Conservation (phyloP, 2,329 filamentous ascomycete species). For the Aspergillus bombycis region DNA sequence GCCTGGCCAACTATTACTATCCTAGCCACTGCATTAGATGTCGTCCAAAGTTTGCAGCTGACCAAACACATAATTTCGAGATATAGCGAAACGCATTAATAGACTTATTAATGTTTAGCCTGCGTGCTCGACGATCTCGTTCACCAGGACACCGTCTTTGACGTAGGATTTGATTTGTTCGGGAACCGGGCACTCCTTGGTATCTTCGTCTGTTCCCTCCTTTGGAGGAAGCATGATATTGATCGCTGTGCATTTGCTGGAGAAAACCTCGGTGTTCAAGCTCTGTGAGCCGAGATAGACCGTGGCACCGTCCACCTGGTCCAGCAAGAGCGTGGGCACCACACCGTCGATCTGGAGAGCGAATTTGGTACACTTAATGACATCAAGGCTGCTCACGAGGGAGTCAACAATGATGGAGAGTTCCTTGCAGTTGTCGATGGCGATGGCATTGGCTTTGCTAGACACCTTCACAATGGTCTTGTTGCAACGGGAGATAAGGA, state of each 20-base stretch:
- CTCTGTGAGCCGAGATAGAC: slow-evolving; percentile 85
- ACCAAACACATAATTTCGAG: not conserved
- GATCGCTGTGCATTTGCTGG: slow-evolving; percentile 82
- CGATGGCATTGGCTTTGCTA: slow-evolving; percentile 96
- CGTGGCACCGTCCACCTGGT: slow-evolving; percentile 88
- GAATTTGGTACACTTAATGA: slow-evolving; percentile 94
- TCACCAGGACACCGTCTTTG: slow-evolving; percentile 77
- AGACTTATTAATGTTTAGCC: slow-evolving; percentile 59
- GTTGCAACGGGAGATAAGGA: slow-evolving; percentile 89
- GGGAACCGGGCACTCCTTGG: slow-evolving; percentile 82
- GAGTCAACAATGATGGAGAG: slow-evolving; percentile 86
- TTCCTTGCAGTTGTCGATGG: slow-evolving; percentile 84
- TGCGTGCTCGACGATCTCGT: slow-evolving; percentile 93
- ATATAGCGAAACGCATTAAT: not conserved
- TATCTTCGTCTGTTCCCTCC: slow-evolving; percentile 72
- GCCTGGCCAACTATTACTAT: not conserved
- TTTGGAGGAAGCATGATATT: slow-evolving; percentile 82
- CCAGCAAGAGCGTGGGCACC: slow-evolving; percentile 84
- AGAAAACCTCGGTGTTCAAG: slow-evolving; percentile 77
- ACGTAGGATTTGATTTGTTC: slow-evolving; percentile 85
- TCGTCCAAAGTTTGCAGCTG: not conserved
- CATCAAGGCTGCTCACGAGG: slow-evolving; percentile 87
- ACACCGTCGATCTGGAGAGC: slow-evolving; percentile 87
- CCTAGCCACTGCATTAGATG: not conserved
- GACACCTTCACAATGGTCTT: slow-evolving; percentile 86